Base-by-base conservation (phyloP, 2,329 filamentous ascomycete species). In the Aurifilum marmelostoma region DNA sequence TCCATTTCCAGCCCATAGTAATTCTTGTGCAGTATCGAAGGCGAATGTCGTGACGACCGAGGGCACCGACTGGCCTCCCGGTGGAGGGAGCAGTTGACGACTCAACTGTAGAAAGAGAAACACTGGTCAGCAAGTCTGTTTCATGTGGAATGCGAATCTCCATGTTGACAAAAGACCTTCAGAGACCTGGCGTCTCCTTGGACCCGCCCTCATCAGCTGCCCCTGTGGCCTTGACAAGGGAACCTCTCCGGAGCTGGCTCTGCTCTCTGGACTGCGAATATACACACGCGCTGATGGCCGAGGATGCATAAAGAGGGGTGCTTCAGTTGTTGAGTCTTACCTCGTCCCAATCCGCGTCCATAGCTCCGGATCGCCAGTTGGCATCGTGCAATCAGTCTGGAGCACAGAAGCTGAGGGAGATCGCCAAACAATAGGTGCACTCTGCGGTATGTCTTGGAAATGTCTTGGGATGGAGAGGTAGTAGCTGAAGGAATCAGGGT, bases 1-100 rank as follows among this genome's bases (percentile, higher is more conserved):
- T 82, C 96, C 92, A 79, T 96, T 97, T 61, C 94, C 97, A 3
- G 90, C 89, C 96, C 97, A 99, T 66, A 99, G 82, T 47, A 99
- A 86, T 79, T 99, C 96, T 79, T 97, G 92, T 52, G 87, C 85
- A 68, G 91, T 91, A 79, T 99, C 96, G 80, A 99, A 99, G 62
- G 92, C 91, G 79, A 97, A 87, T 2, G 93, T 62, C 34, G 70
- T 91, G 59, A 92, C 91, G 73, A 93, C 88, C 29, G 91, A 91
- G 58, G 90, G 87, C 75, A 91, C 83, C 73, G 87, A 87, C 32
- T 71, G 70, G 75, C 89, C 84, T 77, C 88, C 90, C 76, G 92
- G 89, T 75, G 92, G 89, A 79, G 93, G 92, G 80, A 97, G 88
- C 78, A 89, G 87, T 81, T 96, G 89, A 80, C 93, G 91, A 80